Evolutionary conservation across 2,329 filamentous ascomycete species (phyloP).

Genomic region (Colletotrichum tanaceti): DNA sequence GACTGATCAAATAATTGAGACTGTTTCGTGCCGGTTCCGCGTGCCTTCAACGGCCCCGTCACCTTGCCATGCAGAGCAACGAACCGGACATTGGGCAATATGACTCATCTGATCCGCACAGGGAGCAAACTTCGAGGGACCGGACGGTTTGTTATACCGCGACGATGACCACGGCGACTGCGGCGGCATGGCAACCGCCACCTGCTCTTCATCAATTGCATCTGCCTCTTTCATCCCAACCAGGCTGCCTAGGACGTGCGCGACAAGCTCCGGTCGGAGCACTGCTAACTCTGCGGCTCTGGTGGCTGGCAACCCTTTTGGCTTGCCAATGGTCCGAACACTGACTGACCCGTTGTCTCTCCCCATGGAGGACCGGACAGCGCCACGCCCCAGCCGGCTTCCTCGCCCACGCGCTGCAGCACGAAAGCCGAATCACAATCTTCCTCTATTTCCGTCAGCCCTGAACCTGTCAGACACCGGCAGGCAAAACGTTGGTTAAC

Average conservation of each 20-base stretch:
- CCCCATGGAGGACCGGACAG: constrained; percentile 2
- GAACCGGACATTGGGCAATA: no score
- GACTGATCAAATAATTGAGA: background rate
- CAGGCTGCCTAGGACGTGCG: constrained; percentile 2
- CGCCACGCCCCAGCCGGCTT: constrained; percentile 8
- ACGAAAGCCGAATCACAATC: background rate
- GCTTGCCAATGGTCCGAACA: constrained; percentile 9
- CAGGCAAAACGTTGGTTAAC: background rate
- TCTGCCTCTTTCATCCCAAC: background rate
- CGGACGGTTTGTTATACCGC: no score
- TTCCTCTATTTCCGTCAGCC: background rate
- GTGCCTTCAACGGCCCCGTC: background rate
- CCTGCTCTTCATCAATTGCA: background rate
- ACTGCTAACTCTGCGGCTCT: constrained; percentile 9
- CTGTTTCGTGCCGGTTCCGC: background rate
- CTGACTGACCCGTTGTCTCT: background rate
- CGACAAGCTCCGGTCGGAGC: constrained; percentile 3
- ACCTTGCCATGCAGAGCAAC: background rate
- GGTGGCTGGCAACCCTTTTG: background rate
- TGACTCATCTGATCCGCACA: no score
- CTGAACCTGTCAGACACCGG: constrained; percentile 1
- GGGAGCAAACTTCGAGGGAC: background rate
- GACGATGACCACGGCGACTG: no score
- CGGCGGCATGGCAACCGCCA: background rate
- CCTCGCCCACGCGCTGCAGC: constrained; percentile 3